Evolutionary conservation across 169 alveolate genomes (phyloP).

Genomic region (Eimeria sp.): DNA sequence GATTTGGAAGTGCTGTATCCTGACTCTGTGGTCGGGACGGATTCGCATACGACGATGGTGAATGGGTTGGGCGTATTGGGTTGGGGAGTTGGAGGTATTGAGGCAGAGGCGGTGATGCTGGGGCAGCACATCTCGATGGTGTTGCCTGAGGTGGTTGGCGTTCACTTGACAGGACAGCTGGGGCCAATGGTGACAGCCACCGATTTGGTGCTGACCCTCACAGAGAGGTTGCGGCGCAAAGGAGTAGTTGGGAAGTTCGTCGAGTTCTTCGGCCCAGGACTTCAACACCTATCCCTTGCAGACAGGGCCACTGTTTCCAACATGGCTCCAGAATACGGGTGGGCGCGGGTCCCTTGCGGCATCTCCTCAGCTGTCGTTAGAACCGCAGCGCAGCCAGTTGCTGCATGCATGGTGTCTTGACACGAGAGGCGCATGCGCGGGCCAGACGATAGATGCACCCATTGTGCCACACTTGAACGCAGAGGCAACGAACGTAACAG

Average conservation of each 20-base stretch:
- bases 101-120: conserved; percentile 99
- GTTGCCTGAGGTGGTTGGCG: conserved; percentile 98
- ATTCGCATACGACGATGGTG: conserved; percentile 99
- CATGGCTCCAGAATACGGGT: conserved; percentile 99
- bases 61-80: conserved; percentile 98
- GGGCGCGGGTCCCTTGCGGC: neutral
- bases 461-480: too few species aligned
- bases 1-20: conserved; percentile 93
- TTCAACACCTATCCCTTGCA: conserved; percentile 92
- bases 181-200: conserved; percentile 95
- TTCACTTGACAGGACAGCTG: conserved; percentile 96
- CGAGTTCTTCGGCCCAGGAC: conserved; percentile 97
- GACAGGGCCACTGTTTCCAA: conserved; percentile 98
- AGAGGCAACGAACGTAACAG: too few species aligned
- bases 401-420: neutral
- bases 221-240: conserved; percentile 94
- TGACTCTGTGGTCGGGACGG: conserved; percentile 96
- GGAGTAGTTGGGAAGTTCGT: conserved; percentile 99
- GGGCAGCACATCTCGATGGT: conserved; percentile 98
- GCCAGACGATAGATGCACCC: too few species aligned
- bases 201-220: conserved; percentile 95
- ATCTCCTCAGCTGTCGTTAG: too few species aligned
- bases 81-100: conserved; percentile 99
- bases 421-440: too few species aligned
- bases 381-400: too few species aligned